Evolutionary conservation across 2,329 filamentous ascomycete species (phyloP).

Genomic region (Cercospora sp.): DNA sequence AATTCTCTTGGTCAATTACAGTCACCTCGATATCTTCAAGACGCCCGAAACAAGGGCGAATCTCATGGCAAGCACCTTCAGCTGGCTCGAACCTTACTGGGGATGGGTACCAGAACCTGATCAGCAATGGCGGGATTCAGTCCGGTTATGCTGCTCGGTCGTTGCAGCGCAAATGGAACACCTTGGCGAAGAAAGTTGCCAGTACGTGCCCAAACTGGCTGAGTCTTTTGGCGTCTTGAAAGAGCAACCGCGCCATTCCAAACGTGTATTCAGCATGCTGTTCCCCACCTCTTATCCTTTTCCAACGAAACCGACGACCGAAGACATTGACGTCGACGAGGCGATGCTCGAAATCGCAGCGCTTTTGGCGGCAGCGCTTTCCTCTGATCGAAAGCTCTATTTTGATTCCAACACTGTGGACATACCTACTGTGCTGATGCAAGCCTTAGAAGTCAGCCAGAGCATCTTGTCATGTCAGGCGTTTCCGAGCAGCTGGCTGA

Average conservation of each 20-base stretch:
- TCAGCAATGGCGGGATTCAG: conserved; percentile 88
- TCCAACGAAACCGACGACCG: conserved; percentile 67
- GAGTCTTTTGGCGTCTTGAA: conserved; percentile 83
- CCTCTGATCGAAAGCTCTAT: conserved; percentile 34
- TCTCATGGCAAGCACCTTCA: conserved; percentile 65
- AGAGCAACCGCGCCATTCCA: conserved; percentile 60
- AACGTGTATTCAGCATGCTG: conserved; percentile 72
- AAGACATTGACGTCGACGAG: conserved; percentile 62
- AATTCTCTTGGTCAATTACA: conserved; percentile 88
- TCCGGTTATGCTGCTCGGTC: conserved; percentile 89
- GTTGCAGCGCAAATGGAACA: conserved; percentile 80
- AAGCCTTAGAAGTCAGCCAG: conserved; percentile 79
- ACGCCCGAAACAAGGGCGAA: conserved; percentile 69
- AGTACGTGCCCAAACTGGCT: conserved; percentile 87
- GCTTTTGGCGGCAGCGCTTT: conserved; percentile 67
- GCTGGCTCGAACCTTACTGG: conserved; percentile 95
- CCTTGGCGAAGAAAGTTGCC: conserved; percentile 77
- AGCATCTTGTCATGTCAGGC: conserved; percentile 87
- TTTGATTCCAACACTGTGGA: conserved; percentile 58
- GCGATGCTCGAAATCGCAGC: conserved; percentile 85
- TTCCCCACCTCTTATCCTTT: conserved; percentile 93
- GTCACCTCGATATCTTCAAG: conserved; percentile 76
- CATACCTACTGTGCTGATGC: conserved; percentile 71
- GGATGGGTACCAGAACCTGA: conserved; percentile 68
- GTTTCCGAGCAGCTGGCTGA: conserved; percentile 87